Evolutionary conservation across 179 eudicot species (phyloP).

Genomic region (Pouteria campechiana): DNA sequence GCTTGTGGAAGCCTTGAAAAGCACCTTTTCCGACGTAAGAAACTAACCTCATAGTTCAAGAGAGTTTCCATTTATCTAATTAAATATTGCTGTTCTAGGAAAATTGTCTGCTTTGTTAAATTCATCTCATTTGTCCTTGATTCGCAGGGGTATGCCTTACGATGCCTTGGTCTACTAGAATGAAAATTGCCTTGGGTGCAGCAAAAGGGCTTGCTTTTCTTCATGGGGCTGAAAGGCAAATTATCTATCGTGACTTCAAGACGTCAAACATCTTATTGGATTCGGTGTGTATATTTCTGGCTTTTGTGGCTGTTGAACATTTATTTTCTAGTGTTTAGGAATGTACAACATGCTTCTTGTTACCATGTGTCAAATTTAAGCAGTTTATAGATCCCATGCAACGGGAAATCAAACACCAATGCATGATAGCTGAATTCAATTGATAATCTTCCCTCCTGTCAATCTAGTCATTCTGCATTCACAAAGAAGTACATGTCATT

Average conservation of each 20-base stretch:
- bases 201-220: slow-evolving; percentile 96
- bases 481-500: too few species aligned
- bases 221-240: slow-evolving; percentile 73
- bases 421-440: too few species aligned
- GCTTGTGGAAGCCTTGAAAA: slow-evolving; percentile 92
- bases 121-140: slow-evolving; percentile 3
- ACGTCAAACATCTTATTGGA: slow-evolving; percentile 94
- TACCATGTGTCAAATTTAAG: too few species aligned
- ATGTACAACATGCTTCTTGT: too few species aligned
- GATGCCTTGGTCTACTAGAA: slow-evolving; percentile 76
- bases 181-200: slow-evolving; percentile 89
- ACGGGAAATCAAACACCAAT: too few species aligned
- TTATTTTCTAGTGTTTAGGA: too few species aligned
- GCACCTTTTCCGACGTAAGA: slow-evolving; percentile 93
- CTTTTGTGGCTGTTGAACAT: too few species aligned
- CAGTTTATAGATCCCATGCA: too few species aligned
- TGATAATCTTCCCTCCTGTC: too few species aligned
- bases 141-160: slow-evolving; percentile 69
- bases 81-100: not conserved
- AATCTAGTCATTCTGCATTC: too few species aligned
- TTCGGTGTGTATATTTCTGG: slow-evolving; percentile 75
- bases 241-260: slow-evolving; percentile 94
- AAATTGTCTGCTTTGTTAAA: not conserved
- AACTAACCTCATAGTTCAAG: not conserved
- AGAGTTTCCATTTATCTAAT: not conserved